phyloP scores from a whole-genome alignment of 2,329 filamentous ascomycete species.

The Epichloe sylvatica region DNA sequence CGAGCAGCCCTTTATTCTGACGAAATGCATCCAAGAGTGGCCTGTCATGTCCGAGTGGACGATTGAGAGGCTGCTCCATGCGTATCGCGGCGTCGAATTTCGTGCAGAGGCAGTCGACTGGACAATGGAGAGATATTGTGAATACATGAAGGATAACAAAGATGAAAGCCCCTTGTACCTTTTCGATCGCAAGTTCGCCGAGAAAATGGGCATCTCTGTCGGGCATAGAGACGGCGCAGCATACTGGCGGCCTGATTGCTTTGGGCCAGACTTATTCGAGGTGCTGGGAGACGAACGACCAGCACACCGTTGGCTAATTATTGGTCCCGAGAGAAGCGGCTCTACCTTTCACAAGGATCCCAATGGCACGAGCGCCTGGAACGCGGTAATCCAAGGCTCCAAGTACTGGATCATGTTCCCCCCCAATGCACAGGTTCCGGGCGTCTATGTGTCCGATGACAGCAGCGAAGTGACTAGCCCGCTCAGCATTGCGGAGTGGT shows the following conservation, averaged over 20 bases:
- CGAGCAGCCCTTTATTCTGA: slow-evolving; percentile 73
- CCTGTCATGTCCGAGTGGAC: slow-evolving; percentile 64
- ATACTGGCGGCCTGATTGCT: slow-evolving; percentile 74
- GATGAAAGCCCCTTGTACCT: slow-evolving; percentile 90
- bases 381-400: slow-evolving; percentile 73
- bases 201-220: slow-evolving; percentile 67
- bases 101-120: slow-evolving; percentile 90
- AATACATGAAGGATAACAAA: slow-evolving; percentile 64
- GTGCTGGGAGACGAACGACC: slow-evolving; percentile 66
- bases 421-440: slow-evolving; percentile 62
- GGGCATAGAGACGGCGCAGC: slow-evolving; percentile 35
- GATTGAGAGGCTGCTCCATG: slow-evolving; percentile 47
- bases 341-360: slow-evolving; percentile 88
- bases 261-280: slow-evolving; percentile 74
- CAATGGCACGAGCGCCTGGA: slow-evolving; percentile 72
- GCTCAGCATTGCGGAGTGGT: slow-evolving; percentile 92
- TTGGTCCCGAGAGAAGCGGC: slow-evolving; percentile 74
- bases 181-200: slow-evolving; percentile 74
- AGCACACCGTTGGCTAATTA: slow-evolving; percentile 83
- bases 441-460: slow-evolving; percentile 79
- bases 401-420: slow-evolving; percentile 99
- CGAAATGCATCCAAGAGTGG: slow-evolving; percentile 68
- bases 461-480: slow-evolving; percentile 88
- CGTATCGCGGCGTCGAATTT: slow-evolving; percentile 56
- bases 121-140: slow-evolving; percentile 64